These are phyloP conservation scores for Trypanosoma brucei DNA, from an alignment of 208 protist genomes.

Conservation along the genomic window DNA sequence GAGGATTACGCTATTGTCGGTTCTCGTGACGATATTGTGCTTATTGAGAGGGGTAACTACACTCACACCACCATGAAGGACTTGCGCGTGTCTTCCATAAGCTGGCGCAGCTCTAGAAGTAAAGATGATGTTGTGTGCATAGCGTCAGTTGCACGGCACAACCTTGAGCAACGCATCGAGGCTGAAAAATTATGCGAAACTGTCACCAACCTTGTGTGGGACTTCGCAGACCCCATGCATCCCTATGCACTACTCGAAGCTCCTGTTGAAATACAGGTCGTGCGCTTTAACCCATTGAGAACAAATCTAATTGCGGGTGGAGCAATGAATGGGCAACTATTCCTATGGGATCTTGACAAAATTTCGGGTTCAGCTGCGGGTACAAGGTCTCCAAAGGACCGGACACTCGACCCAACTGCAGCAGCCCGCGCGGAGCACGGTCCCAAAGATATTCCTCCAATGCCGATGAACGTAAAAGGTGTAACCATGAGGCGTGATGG, in stretches of 20 bases:
- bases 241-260: slow-evolving; percentile 85
- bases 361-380: slow-evolving; percentile 8
- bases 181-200: slow-evolving; percentile 65
- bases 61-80: slow-evolving; percentile 78
- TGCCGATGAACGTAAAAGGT: slow-evolving; percentile 65
- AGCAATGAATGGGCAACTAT: slow-evolving; percentile 87
- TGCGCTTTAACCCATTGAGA: slow-evolving; percentile 81
- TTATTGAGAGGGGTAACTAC: slow-evolving; percentile 87
- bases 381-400: neutral
- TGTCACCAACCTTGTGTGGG: slow-evolving; percentile 82
- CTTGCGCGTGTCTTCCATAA: slow-evolving; percentile 64
- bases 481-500: slow-evolving; percentile 69
- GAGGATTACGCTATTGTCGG: slow-evolving; percentile 88
- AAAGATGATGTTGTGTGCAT: slow-evolving; percentile 80
- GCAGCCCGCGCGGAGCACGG: slow-evolving; percentile 29
- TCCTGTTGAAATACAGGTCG: slow-evolving; percentile 80
- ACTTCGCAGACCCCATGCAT: slow-evolving; percentile 88
- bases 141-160: slow-evolving; percentile 54
- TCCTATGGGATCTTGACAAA: slow-evolving; percentile 83
- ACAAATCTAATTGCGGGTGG: slow-evolving; percentile 82
- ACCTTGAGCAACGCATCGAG: slow-evolving; percentile 71
- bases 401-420: slow-evolving; percentile 7
- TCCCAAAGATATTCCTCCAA: slow-evolving; percentile 64
- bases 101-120: slow-evolving; percentile 65
- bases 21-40: slow-evolving; percentile 66